Evolutionary conservation across 1,139 yeast species (phyloP), one percentile per base, ranked within the genome.

Genomic region (Meyerozyma guilliermondii): DNA sequence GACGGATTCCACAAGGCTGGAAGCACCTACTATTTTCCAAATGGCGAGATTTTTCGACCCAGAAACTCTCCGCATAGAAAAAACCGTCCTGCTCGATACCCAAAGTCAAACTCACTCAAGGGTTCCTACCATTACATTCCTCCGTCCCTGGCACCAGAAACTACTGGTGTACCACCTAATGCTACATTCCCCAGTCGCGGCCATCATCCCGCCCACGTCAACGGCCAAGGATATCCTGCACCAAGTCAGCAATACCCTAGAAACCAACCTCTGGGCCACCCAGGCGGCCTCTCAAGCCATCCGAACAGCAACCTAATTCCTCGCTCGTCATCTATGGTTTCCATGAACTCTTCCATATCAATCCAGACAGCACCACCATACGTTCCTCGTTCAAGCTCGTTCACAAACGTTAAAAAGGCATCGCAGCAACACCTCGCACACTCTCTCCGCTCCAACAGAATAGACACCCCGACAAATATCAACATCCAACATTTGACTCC

Each of bases 31-130:
- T 68, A 63, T 48, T 77, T 76, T 51, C 81, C 81, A 10, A 76
- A 77, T 53, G 82, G 82, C 40, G 82, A 76, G 52, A 66, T 76
- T 4, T 77, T 76, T 52, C 59, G 76, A 28, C 81, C 81, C 1
- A 54, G 80, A 37, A 55, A 56, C 38, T 59, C 66, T 13, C 74
- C 76, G 1, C 47, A 63, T 10, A 63, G 59, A 40, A 60, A 78
- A 42, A 55, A 65, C 39, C 59, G 72, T 43, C 78, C 78, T 17
- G 4, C 36, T 9, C n/a, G 36, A 16, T 20, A 33, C 36, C 24
- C 36, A 11, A 17, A 20, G 23, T 33, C 36, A 10, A 18, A 17
- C 36, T 33, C 36, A 16, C 24, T 33, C 23, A 17, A 9, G 24
- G 36, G 36, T 6, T 4, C 24, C 14, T 33, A 33, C 24, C 36